Base-by-base conservation (phyloP, 2,329 filamentous ascomycete genomes). In the Aspergillus versicolor region DNA sequence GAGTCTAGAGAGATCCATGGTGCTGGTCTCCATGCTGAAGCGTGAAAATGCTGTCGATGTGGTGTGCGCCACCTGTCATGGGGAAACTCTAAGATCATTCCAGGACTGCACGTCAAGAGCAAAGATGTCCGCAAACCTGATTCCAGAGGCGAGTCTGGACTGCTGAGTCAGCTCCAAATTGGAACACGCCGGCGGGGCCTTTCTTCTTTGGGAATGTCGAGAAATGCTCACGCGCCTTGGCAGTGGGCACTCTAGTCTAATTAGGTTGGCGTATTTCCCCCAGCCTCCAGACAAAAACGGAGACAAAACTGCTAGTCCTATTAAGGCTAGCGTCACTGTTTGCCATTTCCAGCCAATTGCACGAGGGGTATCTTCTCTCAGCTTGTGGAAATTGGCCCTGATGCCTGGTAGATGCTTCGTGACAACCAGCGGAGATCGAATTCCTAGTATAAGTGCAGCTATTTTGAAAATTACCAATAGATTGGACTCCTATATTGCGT, bases 1-100 rank as follows among this genome's bases (percentile, higher is more conserved):
- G 5, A 75, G 65, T 57, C 61, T 65, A 30, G 69, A 65, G n/a
- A 75, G 61, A 63, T 72, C 71, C 72, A 75, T 75, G 17, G n/a
- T 52, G 17, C 11, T 43, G 12, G 24, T 50, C 44, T 22, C 30
- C 27, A 53, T 41, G 44, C 13, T 55, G 41, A 37, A 58, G 45
- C 54, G 53, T 48, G 47, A 15, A 27, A 27, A 50, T 38, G 22
- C 54, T 54, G 46, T 38, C 52, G 46, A 45, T 34, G n/a, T 37
- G 51, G 41, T 49, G 55, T 47, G 47, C 48, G 37, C 44, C 58
- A 58, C 55, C 49, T 61, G 41, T 43, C 50, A 46, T 57, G 58
- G 44, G 54, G 34, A 49, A 54, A 51, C 48, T 22, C 44, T 32
- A 19, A 44, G 47, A 48, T 37, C 30, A 30, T 41, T 46, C 19